Percentiles rank a stretch among this genome's conserved stretches.
phyloP scores from a whole-genome alignment of 345 rosid genomes.

The Eucalyptus tenuipes region DNA sequence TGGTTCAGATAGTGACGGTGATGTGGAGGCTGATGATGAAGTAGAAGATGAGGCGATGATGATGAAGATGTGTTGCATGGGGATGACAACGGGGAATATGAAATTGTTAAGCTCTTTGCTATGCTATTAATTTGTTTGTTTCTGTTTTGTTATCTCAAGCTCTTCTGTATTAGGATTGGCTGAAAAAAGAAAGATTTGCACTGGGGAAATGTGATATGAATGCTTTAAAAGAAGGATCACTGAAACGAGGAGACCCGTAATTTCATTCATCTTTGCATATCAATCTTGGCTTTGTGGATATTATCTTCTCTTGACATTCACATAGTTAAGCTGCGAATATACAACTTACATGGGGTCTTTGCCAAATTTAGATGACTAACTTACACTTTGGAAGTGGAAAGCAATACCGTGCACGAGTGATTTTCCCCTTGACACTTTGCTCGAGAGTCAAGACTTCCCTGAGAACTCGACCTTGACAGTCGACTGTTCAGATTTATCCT shows the following conservation, averaged over 20 bases:
- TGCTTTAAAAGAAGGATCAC: not conserved
- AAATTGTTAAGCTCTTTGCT: slow-evolving; percentile 28
- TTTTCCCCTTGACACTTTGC: not conserved
- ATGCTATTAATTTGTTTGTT: slow-evolving; percentile 8
- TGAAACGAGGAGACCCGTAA: not conserved
- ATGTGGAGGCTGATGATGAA: not conserved
- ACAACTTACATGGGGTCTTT: not conserved
- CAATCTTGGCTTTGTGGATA: not conserved
- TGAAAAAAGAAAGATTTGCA: not conserved
- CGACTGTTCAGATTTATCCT: not conserved
- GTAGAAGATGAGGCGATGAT: not conserved
- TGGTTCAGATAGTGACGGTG: not conserved
- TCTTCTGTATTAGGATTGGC: not conserved
- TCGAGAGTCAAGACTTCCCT: not conserved
- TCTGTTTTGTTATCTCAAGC: not conserved
- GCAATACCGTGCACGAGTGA: not conserved
- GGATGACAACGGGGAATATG: slow-evolving; percentile 4
- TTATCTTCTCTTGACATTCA: not conserved
- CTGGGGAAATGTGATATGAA: not conserved
- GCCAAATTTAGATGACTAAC: not conserved
- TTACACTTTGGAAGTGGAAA: not conserved
- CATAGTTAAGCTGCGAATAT: not conserved
- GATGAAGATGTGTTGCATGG: not conserved
- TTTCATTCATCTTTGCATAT: not conserved
- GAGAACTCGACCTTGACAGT: not conserved